Percentiles rank a stretch among this genome's conserved stretches.
phyloP scores from a whole-genome alignment of 805 yeast genomes.

The Starmerella riodocensis region DNA sequence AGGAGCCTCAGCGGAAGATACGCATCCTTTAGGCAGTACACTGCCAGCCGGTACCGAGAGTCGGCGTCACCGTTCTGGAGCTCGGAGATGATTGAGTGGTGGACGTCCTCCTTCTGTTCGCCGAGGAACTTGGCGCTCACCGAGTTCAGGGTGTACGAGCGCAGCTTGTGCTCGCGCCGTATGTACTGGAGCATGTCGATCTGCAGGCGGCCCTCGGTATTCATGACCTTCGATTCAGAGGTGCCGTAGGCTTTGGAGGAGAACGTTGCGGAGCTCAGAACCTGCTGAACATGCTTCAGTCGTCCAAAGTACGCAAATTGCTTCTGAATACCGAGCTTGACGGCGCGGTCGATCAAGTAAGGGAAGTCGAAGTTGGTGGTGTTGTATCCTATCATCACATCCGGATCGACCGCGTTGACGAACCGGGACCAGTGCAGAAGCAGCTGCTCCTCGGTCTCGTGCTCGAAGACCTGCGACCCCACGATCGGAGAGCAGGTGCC shows the following conservation, averaged over 20 bases:
- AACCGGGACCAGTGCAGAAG: constrained; percentile 76
- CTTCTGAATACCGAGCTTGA: constrained; percentile 43
- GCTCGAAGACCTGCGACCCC: constrained; percentile 77
- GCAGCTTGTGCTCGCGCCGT: constrained; percentile 85
- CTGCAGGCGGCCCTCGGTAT: constrained; percentile 93
- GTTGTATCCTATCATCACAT: constrained; percentile 92
- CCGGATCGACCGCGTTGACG: constrained; percentile 76
- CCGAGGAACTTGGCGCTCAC: constrained; percentile 88
- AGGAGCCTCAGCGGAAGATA: constrained; percentile 74
- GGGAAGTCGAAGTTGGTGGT: constrained; percentile 93
- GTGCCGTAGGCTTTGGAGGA: constrained; percentile 95
- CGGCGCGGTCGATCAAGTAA: constrained; percentile 76
- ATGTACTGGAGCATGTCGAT: constrained; percentile 82
- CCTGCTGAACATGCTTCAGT: constrained; percentile 53
- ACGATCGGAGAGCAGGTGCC: constrained; percentile 84
- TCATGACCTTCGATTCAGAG: constrained; percentile 77
- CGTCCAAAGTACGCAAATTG: constrained; percentile 83
- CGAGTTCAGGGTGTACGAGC: constrained; percentile 89
- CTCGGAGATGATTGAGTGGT: constrained; percentile 89
- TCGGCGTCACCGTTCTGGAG: constrained; percentile 85
- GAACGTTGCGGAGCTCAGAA: constrained; percentile 66
- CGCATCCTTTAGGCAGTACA: constrained; percentile 93
- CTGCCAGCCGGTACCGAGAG: constrained; percentile 88
- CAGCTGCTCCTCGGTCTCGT: constrained; percentile 68
- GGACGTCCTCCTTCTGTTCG: constrained; percentile 97